These are phyloP conservation scores for Neofusicoccum umdonicola DNA, from an alignment of 2,329 filamentous ascomycete genomes.

Conservation along the genomic window DNA sequence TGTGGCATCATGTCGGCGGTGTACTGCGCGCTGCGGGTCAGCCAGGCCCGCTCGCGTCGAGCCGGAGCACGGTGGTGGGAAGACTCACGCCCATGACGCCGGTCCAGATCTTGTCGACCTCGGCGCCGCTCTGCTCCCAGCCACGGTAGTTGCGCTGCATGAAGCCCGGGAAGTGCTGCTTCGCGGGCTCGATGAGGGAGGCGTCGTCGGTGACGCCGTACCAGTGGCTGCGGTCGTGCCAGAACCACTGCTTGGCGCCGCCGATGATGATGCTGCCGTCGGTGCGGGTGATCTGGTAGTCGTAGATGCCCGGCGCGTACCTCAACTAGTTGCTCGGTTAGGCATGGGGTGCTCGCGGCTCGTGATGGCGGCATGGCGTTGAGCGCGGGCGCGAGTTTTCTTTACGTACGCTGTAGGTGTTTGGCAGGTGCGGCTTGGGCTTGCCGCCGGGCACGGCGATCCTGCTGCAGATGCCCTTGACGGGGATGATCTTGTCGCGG, in stretches of 20 bases:
- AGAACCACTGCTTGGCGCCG: conserved; percentile 40
- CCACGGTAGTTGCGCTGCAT: conserved; percentile 51
- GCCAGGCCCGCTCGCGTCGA: neutral
- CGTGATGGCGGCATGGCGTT: neutral
- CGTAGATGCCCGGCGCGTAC: conserved; percentile 20
- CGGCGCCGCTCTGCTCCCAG: conserved; percentile 47
- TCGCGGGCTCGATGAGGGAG: conserved; percentile 42
- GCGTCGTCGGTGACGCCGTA: conserved; percentile 49
- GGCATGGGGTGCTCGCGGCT: neutral
- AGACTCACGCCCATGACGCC: conserved; percentile 36
- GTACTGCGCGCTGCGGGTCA: conserved; percentile 41
- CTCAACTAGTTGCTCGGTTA: neutral
- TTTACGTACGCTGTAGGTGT: conserved; percentile 27
- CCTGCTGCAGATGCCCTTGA: conserved; percentile 31
- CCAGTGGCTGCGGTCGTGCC: conserved; percentile 40
- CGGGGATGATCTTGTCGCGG: conserved; percentile 36
- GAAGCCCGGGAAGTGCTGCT: conserved; percentile 47
- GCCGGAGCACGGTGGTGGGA: neutral
- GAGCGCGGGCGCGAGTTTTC: neutral
- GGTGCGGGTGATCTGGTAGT: conserved; percentile 45
- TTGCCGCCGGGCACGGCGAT: neutral
- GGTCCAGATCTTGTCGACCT: conserved; percentile 42
- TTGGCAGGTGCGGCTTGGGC: conserved; percentile 24
- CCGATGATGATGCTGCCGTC: conserved; percentile 49
- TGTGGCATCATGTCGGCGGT: conserved; percentile 43